Evolutionary conservation across 108 stramenopile species (phyloP), one percentile per base, ranked within the genome.

Genomic region (Stephanodiscus minutulus): DNA sequence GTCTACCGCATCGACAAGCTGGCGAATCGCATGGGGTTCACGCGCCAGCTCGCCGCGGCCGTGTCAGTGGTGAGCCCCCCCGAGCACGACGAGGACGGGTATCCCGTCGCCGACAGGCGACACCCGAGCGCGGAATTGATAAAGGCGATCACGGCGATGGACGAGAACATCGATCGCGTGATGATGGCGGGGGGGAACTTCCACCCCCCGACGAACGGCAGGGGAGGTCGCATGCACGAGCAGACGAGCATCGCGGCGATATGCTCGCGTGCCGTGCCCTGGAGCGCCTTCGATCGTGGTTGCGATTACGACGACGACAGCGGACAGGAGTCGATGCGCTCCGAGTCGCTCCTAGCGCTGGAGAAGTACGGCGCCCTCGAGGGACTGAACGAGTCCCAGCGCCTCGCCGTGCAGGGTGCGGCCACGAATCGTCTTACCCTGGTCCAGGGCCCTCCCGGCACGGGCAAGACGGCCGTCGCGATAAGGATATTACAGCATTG

Each of bases 1-100:
- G 88, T 94, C 7, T 96, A 96, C 58, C 84, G 95, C 13, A 87
- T 96, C 63, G 95, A 96, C 86, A 96, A 91, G 55, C 88, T 96
- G 49, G 95, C 95, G 60, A 96, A 96, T 69, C 81, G 95, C 2
- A 96, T 96, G 95, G 95, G 92, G 22, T 96, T 92, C 71, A 96
- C 93, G 54, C 91, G 95, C 15, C 95, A 96, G 62, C 88, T 96
- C 13, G 66, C 91, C 24, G 86, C 92, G 1, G 95, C 91, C 15
- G 85, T 91, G 5, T 75, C 87, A 0, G 82, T 96, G 54, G 87
- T 86, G 10, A 82, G 84, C 57, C 91, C 91, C 5, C 24, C 82
- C 10, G 82, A 82, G 31, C 61, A 84, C 15, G 79, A 74, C 10
- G 72, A 82, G 27, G 63, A 73, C 28, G 72, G 69, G 36, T 24